Evolutionary conservation across 345 rosid genomes (phyloP).

Genomic region (Corchorus capsularis): DNA sequence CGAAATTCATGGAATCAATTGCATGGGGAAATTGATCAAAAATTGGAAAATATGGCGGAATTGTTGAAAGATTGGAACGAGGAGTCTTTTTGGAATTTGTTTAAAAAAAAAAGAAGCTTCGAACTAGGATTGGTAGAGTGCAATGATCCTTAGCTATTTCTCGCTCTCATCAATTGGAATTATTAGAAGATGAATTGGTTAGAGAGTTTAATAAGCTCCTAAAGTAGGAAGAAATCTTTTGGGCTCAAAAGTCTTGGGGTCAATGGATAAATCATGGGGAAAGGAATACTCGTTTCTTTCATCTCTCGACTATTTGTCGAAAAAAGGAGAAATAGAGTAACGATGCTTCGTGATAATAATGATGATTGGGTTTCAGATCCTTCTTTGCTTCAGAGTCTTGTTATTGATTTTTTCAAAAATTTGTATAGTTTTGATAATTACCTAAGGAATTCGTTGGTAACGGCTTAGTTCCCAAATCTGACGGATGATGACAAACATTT

Average conservation of each 20-base stretch:
- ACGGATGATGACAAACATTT: too few relatives aligned
- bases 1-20: too few relatives aligned
- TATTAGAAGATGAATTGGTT: background rate
- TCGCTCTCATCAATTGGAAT: too few relatives aligned
- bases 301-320: background rate
- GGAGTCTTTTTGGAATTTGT: too few relatives aligned
- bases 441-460: too few relatives aligned
- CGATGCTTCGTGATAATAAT: background rate
- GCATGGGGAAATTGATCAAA: too few relatives aligned
- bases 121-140: too few relatives aligned
- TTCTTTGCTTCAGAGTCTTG: accelerated
- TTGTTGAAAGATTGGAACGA: too few relatives aligned
- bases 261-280: background rate
- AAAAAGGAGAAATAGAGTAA: background rate
- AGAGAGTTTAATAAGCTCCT: background rate
- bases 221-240: background rate
- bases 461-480: too few relatives aligned
- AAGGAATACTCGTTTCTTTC: background rate
- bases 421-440: background rate
- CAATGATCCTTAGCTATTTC: too few relatives aligned
- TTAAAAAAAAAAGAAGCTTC: too few relatives aligned
- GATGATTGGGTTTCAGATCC: background rate
- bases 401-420: background rate
- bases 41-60: too few relatives aligned
- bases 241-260: background rate